Conservation (phyloP, 169 alveolate genomes). For the Plasmodium vivax region DNA sequence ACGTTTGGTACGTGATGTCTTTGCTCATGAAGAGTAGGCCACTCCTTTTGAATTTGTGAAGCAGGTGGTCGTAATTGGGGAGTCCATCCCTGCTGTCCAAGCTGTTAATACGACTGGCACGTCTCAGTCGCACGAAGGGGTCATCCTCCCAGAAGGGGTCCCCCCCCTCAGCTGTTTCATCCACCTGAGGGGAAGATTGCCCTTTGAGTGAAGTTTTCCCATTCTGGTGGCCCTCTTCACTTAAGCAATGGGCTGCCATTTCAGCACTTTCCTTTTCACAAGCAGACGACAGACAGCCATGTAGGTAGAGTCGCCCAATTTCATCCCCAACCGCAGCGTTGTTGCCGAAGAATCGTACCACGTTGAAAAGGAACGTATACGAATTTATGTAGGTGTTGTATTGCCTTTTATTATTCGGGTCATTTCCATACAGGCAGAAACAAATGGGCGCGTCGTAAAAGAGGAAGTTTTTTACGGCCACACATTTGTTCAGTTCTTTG, state of each 20-base stretch:
- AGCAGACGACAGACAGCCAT: neutral
- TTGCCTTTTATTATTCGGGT: constrained; percentile 36
- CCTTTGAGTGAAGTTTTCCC: neutral
- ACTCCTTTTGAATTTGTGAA: constrained; percentile 19
- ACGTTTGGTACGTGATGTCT: constrained; percentile 38
- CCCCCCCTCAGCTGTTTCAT: neutral
- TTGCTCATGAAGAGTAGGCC: constrained; percentile 39
- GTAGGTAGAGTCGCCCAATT: neutral
- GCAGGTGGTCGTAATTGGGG: constrained; percentile 4
- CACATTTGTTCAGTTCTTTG: constrained; percentile 37
- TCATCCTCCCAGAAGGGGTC: neutral
- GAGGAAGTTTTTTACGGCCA: constrained; percentile 35
- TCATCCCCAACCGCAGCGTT: neutral
- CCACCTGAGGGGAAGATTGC: neutral
- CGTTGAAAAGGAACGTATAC: constrained; percentile 53
- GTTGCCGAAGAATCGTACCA: constrained; percentile 31
- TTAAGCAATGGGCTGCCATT: neutral
- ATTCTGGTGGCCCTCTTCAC: neutral
- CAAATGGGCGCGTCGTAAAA: constrained; percentile 58
- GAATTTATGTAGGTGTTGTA: constrained; percentile 63
- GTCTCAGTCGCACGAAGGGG: constrained; percentile 16
- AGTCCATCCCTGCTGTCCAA: neutral
- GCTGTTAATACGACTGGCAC: neutral
- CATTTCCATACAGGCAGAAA: constrained; percentile 59
- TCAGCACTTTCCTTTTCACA: neutral